Percentiles rank a stretch among this genome's conserved stretches.
phyloP scores from a whole-genome alignment of 257 asterid genomes.

The Sherardia arvensis region DNA sequence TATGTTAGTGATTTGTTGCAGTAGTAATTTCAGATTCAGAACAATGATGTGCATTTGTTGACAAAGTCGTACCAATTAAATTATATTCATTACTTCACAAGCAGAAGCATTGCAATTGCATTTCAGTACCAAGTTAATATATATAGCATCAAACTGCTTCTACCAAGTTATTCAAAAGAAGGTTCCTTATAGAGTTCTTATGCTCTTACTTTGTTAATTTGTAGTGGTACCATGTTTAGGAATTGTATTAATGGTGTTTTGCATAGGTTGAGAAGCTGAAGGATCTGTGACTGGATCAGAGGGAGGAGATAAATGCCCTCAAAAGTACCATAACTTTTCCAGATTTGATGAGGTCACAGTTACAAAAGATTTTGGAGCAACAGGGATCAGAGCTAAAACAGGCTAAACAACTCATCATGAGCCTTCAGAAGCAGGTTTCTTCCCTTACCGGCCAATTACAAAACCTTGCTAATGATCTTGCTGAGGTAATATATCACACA shows the following conservation, averaged over 20 bases:
- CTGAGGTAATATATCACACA: slow-evolving; percentile 44
- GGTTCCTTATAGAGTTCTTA: slow-evolving; percentile 5
- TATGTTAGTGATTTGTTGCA: slow-evolving; percentile 5
- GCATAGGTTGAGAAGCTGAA: slow-evolving; percentile 83
- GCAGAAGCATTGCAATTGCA: slow-evolving; percentile 25
- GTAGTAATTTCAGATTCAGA: slow-evolving; percentile 2
- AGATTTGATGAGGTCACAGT: slow-evolving; percentile 55
- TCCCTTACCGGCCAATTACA: slow-evolving; percentile 85
- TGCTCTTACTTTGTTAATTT: too few relatives aligned
- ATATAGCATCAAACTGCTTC: neutral
- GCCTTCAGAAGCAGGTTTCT: slow-evolving; percentile 84
- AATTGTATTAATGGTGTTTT: neutral
- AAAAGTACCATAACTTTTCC: slow-evolving; percentile 73
- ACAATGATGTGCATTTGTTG: slow-evolving; percentile 7
- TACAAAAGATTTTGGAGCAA: slow-evolving; percentile 53
- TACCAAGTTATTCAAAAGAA: neutral
- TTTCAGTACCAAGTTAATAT: slow-evolving; percentile 1
- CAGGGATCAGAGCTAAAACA: slow-evolving; percentile 72
- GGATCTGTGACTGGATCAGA: slow-evolving; percentile 90
- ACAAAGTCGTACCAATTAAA: neutral
- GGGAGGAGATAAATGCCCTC: slow-evolving; percentile 86
- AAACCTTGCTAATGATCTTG: slow-evolving; percentile 79
- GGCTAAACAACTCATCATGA: slow-evolving; percentile 82
- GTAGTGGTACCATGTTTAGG: neutral
- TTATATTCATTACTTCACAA: slow-evolving; percentile 33